These are phyloP conservation scores for Cokeromyces recurvatus DNA, from an alignment of 371 early-diverging fungal species.

Conservation along the genomic window DNA sequence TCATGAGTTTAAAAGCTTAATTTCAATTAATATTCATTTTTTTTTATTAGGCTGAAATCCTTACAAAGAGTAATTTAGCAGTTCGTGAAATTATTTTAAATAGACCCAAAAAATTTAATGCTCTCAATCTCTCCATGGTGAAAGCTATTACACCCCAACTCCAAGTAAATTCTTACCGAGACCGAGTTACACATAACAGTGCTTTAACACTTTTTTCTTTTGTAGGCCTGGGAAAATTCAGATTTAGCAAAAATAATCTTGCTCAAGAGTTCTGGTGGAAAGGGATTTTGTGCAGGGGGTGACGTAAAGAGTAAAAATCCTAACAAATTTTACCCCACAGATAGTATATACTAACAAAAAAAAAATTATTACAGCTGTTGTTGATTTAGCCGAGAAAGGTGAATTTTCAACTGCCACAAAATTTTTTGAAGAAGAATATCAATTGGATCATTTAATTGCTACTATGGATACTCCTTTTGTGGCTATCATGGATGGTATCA, in stretches of 20 bases:
- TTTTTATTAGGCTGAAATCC: conserved; percentile 24
- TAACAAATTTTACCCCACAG: neutral
- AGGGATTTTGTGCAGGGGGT: conserved; percentile 96
- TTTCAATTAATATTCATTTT: neutral
- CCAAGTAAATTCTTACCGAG: conserved; percentile 43
- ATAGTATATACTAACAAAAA: no score
- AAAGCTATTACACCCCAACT: conserved; percentile 77
- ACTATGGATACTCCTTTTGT: conserved; percentile 85
- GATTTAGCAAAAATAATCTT: conserved; percentile 87
- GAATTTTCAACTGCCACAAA: conserved; percentile 56
- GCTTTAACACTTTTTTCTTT: neutral
- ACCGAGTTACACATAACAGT: neutral
- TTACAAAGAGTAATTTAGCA: conserved; percentile 44
- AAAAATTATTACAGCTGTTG: no score
- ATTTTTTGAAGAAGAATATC: conserved; percentile 93
- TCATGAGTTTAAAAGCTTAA: no score
- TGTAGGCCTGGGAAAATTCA: conserved; percentile 85
- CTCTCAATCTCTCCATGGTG: conserved; percentile 87
- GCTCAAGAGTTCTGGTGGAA: conserved; percentile 68
- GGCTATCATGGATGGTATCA: conserved; percentile 88
- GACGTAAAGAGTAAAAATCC: conserved; percentile 76
- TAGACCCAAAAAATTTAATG: conserved; percentile 84
- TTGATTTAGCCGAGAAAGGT: conserved; percentile 37
- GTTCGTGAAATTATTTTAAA: conserved; percentile 83
- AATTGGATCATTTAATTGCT: conserved; percentile 88